Conservation (phyloP, 208 protist genomes). For the Acanthamoeba royreba region DNA sequence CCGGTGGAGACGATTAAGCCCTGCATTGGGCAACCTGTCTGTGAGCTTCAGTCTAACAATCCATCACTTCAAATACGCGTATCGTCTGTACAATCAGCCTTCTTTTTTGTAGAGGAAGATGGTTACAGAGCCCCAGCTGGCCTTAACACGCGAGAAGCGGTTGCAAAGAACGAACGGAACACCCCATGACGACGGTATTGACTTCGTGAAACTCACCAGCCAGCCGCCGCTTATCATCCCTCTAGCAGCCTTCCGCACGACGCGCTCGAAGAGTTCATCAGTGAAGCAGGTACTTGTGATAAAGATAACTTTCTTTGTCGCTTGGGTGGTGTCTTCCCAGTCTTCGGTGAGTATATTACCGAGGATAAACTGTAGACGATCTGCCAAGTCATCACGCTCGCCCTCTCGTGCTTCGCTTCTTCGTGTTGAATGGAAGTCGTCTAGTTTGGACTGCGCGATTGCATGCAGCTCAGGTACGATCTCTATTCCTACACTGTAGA, state of each 20-base stretch:
- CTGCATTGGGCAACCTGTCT: too few species aligned
- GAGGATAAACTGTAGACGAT: background rate
- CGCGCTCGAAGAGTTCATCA: background rate
- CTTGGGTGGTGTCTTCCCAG: background rate
- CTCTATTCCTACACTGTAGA: background rate
- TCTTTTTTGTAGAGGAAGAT: background rate
- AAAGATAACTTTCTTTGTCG: background rate
- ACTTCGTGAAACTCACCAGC: background rate
- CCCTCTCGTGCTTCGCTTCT: background rate
- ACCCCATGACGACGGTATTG: background rate
- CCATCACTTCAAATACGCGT: background rate
- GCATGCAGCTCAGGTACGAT: background rate
- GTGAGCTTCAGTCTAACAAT: background rate
- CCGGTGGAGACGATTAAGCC: background rate
- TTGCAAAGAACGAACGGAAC: background rate
- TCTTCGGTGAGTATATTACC: background rate
- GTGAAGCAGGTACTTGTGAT: background rate
- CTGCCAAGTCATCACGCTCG: too few species aligned
- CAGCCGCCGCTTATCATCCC: background rate
- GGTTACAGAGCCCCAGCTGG: background rate
- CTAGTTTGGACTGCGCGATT: background rate
- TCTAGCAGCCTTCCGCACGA: background rate
- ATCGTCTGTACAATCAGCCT: background rate
- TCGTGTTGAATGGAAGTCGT: background rate
- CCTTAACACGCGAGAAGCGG: background rate